These are phyloP conservation scores for Penstemon barbatus DNA, from an alignment of 257 asterid genomes.

Conservation along the genomic window DNA sequence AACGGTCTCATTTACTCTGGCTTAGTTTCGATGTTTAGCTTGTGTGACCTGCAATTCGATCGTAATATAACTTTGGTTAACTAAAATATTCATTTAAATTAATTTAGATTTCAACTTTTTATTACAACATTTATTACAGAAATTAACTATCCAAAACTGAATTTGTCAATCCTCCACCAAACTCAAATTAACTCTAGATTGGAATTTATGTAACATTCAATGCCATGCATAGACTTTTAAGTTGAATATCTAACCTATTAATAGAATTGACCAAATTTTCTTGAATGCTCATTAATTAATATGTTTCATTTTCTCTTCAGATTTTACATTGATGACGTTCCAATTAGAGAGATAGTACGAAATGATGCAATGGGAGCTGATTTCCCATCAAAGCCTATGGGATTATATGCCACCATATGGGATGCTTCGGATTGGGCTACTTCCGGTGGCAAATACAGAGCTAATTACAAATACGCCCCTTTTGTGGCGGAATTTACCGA, in stretches of 20 bases:
- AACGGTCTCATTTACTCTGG: too few species aligned
- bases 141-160: too few species aligned
- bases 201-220: constrained; percentile 24
- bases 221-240: constrained; percentile 21
- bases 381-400: constrained; percentile 92
- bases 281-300: constrained; percentile 21
- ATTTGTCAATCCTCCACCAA: too few species aligned
- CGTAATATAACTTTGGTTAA: too few species aligned
- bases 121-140: too few species aligned
- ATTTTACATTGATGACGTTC: constrained; percentile 80
- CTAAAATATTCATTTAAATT: too few species aligned
- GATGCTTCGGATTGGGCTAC: constrained; percentile 99
- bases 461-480: constrained; percentile 87
- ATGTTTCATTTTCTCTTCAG: constrained; percentile 31
- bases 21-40: too few species aligned
- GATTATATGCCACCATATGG: constrained; percentile 89
- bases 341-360: constrained; percentile 65
- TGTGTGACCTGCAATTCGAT: too few species aligned
- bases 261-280: constrained; percentile 5
- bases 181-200: not conserved
- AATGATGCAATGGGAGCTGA: constrained; percentile 80
- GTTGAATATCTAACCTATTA: constrained; percentile 5
- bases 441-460: constrained; percentile 76
- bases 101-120: too few species aligned
- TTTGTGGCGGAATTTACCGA: constrained; percentile 79